phyloP scores from a whole-genome alignment of 805 yeast species.

The Isabelozyma pseudorhagii region DNA sequence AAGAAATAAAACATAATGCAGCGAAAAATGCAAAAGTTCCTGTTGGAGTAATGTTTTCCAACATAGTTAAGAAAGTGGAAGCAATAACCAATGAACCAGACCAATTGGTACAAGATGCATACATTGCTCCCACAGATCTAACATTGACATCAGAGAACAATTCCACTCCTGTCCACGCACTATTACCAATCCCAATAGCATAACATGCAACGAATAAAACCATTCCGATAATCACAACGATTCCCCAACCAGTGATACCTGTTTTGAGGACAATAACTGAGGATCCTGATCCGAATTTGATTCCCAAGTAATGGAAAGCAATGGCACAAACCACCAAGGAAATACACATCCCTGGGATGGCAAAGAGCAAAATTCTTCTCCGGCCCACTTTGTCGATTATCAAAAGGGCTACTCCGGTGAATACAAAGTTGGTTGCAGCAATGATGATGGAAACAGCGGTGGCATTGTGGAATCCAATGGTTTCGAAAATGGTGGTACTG shows the following conservation, averaged over 20 bases:
- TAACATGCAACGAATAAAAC: conserved; percentile 84
- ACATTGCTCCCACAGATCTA: conserved; percentile 87
- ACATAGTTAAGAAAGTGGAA: conserved; percentile 90
- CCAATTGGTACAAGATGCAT: conserved; percentile 94
- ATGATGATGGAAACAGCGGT: conserved; percentile 93
- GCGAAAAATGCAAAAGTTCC: conserved; percentile 94
- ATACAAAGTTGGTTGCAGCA: conserved; percentile 91
- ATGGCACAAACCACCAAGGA: conserved; percentile 79
- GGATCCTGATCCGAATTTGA: conserved; percentile 49
- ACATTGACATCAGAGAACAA: conserved; percentile 86
- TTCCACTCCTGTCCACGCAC: conserved; percentile 98
- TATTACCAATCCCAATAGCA: conserved; percentile 94
- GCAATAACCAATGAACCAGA: conserved; percentile 89
- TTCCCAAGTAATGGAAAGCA: conserved; percentile 83
- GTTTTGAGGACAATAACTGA: conserved; percentile 32
- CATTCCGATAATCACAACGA: conserved; percentile 81
- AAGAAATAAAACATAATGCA: conserved; percentile 69
- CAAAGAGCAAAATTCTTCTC: conserved; percentile 69
- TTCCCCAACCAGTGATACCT: conserved; percentile 80
- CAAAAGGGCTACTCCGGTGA: conserved; percentile 81
- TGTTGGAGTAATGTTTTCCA: conserved; percentile 87
- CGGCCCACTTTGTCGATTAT: conserved; percentile 88
- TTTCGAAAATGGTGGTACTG: conserved; percentile 86
- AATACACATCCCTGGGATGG: conserved; percentile 82
- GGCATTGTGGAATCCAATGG: conserved; percentile 83